phyloP scores from a whole-genome alignment of 345 rosid genomes.

The Acer campestre region DNA sequence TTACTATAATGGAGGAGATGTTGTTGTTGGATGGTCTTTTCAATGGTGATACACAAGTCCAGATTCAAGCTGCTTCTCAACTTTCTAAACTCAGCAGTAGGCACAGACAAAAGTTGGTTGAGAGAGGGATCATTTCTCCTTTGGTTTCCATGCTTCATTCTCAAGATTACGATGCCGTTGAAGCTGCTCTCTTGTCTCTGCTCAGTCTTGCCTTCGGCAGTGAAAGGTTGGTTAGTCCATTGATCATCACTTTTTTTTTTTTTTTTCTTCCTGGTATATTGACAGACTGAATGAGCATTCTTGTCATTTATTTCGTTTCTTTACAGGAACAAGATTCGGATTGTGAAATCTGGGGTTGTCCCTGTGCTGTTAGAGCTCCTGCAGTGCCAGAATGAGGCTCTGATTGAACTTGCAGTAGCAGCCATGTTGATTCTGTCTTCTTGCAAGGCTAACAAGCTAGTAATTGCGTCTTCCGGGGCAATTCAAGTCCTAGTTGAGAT shows the following conservation, averaged over 20 bases:
- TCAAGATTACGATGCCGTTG: conserved; percentile 57
- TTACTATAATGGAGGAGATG: conserved; percentile 53
- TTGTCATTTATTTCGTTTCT: neutral
- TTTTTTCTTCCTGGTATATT: too few relatives aligned
- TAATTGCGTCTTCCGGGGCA: conserved; percentile 62
- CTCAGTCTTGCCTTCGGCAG: conserved; percentile 89
- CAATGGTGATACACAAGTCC: conserved; percentile 52
- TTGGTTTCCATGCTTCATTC: conserved; percentile 70
- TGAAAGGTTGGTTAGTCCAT: conserved; percentile 55
- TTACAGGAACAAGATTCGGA: conserved; percentile 71
- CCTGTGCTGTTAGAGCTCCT: conserved; percentile 64
- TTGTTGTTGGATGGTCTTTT: conserved; percentile 53
- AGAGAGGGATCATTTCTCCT: conserved; percentile 65
- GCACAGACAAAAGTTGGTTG: conserved; percentile 64
- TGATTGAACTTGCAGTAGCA: conserved; percentile 54
- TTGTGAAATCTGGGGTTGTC: conserved; percentile 63
- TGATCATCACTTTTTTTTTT: too few relatives aligned
- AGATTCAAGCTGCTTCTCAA: conserved; percentile 64
- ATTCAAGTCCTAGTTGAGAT: conserved; percentile 46
- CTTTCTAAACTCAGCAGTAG: conserved; percentile 50
- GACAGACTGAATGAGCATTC: too few relatives aligned
- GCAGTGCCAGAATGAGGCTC: conserved; percentile 38
- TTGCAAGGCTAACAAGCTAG: conserved; percentile 58
- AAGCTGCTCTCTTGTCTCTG: conserved; percentile 72
- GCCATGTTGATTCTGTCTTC: conserved; percentile 76